Evolutionary conservation across 1,284 basidiomycete genomes (phyloP).

Genomic region (Apiotrichum mycotoxinovorans): DNA sequence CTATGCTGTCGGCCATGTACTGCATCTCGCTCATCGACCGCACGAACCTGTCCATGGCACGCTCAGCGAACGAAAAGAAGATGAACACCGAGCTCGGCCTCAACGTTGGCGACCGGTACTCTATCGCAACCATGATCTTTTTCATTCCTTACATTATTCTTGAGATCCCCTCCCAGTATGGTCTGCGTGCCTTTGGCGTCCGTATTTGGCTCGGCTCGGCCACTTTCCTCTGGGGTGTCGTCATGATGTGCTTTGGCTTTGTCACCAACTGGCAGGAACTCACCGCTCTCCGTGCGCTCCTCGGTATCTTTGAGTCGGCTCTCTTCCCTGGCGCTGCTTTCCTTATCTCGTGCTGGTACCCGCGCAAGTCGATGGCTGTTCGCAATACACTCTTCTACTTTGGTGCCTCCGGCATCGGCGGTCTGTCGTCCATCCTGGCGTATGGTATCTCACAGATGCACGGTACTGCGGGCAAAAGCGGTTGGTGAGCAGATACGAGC

Average conservation of each 20-base stretch:
- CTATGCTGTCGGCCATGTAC: conserved; percentile 12
- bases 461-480: neutral
- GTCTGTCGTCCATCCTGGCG: neutral
- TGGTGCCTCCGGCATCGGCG: neutral
- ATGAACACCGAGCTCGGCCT: conserved; percentile 31
- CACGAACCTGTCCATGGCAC: conserved; percentile 26
- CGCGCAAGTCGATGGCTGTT: conserved; percentile 49
- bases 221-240: conserved; percentile 43
- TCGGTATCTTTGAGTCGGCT: conserved; percentile 46
- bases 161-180: neutral
- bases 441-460: conserved; percentile 5
- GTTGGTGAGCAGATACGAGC: neutral
- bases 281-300: conserved; percentile 45
- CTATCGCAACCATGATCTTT: conserved; percentile 44
- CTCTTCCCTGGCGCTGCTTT: conserved; percentile 49
- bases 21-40: conserved; percentile 16
- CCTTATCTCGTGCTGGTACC: conserved; percentile 53
- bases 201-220: conserved; percentile 10
- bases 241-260: conserved; percentile 48
- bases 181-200: conserved; percentile 1
- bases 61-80: conserved; percentile 7
- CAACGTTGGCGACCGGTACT: conserved; percentile 44
- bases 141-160: conserved; percentile 24
- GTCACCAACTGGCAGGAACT: conserved; percentile 41
- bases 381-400: conserved; percentile 50